A percentile compares a stretch with the other conserved stretches of the same genome.
These are phyloP conservation scores for Kodamaea kakaduensis DNA, from an alignment of 805 yeast genomes.

Conservation along the genomic window DNA sequence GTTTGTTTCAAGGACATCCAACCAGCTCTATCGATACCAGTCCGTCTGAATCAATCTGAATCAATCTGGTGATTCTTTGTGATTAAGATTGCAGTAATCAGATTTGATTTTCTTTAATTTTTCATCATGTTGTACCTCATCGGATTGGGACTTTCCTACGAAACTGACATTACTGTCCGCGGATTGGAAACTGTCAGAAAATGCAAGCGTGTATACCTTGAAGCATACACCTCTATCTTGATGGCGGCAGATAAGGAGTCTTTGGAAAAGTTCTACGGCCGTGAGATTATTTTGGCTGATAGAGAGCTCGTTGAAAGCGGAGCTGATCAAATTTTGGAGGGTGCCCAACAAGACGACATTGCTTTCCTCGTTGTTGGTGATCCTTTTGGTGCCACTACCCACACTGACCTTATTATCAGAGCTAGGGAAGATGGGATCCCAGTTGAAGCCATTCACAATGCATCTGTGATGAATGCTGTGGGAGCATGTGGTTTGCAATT, in stretches of 20 bases:
- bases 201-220: constrained; percentile 89
- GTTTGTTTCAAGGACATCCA: too few relatives aligned
- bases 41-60: too few relatives aligned
- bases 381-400: constrained; percentile 97
- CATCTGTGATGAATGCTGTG: constrained; percentile 96
- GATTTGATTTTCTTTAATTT: constrained; percentile 1
- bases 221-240: constrained; percentile 90
- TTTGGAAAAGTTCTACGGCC: constrained; percentile 80
- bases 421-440: constrained; percentile 80
- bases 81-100: too few relatives aligned
- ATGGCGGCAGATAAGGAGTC: constrained; percentile 84
- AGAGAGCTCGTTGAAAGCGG: constrained; percentile 92
- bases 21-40: too few relatives aligned
- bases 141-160: constrained; percentile 89
- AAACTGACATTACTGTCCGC: constrained; percentile 87
- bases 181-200: constrained; percentile 80
- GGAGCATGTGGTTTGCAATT: constrained; percentile 97
- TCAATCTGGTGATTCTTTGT: too few relatives aligned
- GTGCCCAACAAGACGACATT: constrained; percentile 76
- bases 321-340: constrained; percentile 73
- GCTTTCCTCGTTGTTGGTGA: constrained; percentile 97
- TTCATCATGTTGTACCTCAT: constrained; percentile 75
- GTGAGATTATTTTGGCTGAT: constrained; percentile 83
- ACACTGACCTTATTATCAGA: constrained; percentile 86
- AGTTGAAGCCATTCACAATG: constrained; percentile 86